These are phyloP conservation scores for Globisporangium heterothallicum DNA, from an alignment of 352 stramenopile genomes.

Conservation along the genomic window DNA sequence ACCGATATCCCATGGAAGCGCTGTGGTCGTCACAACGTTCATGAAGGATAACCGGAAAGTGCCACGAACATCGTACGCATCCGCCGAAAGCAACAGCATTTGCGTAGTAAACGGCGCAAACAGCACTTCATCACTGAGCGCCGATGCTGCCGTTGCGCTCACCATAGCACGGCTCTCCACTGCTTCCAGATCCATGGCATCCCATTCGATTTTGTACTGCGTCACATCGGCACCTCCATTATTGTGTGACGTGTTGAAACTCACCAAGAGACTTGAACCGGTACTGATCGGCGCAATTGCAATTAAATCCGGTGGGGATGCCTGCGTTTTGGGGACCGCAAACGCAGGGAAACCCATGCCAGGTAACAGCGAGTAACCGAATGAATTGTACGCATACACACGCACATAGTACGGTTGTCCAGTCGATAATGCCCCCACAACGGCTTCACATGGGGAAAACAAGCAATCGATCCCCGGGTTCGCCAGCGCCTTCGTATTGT, in stretches of 20 bases:
- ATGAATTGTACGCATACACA: slow-evolving; percentile 90
- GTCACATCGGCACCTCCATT: slow-evolving; percentile 79
- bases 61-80: slow-evolving; percentile 79
- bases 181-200: slow-evolving; percentile 80
- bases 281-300: slow-evolving; percentile 28
- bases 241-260: slow-evolving; percentile 73
- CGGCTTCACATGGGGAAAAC: slow-evolving; percentile 68
- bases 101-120: slow-evolving; percentile 88
- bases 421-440: slow-evolving; percentile 73
- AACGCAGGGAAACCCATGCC: slow-evolving; percentile 64
- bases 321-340: slow-evolving; percentile 72
- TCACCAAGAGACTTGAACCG: slow-evolving; percentile 56
- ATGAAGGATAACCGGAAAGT: slow-evolving; percentile 83
- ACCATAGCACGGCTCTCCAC: slow-evolving; percentile 30
- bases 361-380: slow-evolving; percentile 80
- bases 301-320: slow-evolving; percentile 54
- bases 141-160: slow-evolving; percentile 17
- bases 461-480: slow-evolving; percentile 73
- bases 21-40: slow-evolving; percentile 44
- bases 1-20: slow-evolving; percentile 69
- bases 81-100: slow-evolving; percentile 77
- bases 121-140: slow-evolving; percentile 50
- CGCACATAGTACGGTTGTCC: slow-evolving; percentile 88
- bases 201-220: slow-evolving; percentile 92
- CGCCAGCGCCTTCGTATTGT: slow-evolving; percentile 62